Evolutionary conservation across 345 rosid species (phyloP).

Genomic region (Dipteronia sinensis): DNA sequence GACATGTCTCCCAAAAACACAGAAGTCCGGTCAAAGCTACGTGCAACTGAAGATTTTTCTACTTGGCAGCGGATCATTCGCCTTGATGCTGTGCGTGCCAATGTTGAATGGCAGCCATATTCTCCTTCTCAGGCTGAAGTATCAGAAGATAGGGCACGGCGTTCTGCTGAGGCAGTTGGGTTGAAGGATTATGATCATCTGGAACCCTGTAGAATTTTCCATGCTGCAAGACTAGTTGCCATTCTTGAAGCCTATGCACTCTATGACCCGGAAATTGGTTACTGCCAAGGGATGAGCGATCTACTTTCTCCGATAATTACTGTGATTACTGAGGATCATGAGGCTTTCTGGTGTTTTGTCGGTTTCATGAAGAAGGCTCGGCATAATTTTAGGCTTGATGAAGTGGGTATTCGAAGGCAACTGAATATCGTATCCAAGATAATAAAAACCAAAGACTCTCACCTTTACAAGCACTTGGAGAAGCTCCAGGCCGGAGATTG

Average conservation of each 20-base stretch:
- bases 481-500: constrained; percentile 95
- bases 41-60: constrained; percentile 60
- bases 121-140: constrained; percentile 58
- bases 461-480: constrained; percentile 81
- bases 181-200: constrained; percentile 79
- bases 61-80: constrained; percentile 97
- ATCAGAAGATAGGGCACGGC: constrained; percentile 60
- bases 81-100: constrained; percentile 94
- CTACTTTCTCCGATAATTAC: constrained; percentile 88
- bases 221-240: constrained; percentile 91
- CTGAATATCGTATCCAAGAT: constrained; percentile 82
- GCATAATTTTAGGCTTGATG: constrained; percentile 91
- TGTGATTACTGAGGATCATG: constrained; percentile 77
- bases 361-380: constrained; percentile 96
- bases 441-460: constrained; percentile 83
- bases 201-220: constrained; percentile 77
- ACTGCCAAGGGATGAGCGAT: constrained; percentile 99
- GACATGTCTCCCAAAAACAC: constrained; percentile 36
- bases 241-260: constrained; percentile 94
- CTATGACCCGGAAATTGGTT: constrained; percentile 90
- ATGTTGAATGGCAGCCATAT: constrained; percentile 77
- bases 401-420: constrained; percentile 90
- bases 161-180: constrained; percentile 72
- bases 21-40: constrained; percentile 31
- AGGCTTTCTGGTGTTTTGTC: constrained; percentile 96